phyloP scores from a whole-genome alignment of 1,284 basidiomycete species.

The Sanghuangporus weigelae region DNA sequence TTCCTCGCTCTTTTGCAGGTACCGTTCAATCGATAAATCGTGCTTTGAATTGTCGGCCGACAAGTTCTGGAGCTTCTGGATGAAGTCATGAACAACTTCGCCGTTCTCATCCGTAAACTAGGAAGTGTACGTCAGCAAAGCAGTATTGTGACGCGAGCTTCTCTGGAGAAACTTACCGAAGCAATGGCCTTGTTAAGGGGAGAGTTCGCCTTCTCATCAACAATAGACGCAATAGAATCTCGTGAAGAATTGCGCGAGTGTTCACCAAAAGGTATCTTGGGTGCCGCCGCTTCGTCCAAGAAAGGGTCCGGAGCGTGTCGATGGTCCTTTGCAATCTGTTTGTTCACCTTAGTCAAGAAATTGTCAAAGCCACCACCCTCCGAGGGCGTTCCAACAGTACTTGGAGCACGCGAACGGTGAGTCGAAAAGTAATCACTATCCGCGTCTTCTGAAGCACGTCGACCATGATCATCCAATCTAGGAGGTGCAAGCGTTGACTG shows the following conservation, averaged over 20 bases:
- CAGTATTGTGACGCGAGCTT: conserved; percentile 8
- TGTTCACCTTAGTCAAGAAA: conserved; percentile 83
- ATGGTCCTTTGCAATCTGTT: conserved; percentile 73
- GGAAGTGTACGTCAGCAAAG: conserved; percentile 1
- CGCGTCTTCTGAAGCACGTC: conserved; percentile 24
- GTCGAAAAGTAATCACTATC: conserved; percentile 53
- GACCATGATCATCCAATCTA: conserved; percentile 19
- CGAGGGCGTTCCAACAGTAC: conserved; percentile 18
- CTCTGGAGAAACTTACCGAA: conserved; percentile 48
- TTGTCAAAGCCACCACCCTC: conserved; percentile 52
- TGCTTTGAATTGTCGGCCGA: conserved; percentile 84
- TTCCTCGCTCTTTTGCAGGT: conserved; percentile 85
- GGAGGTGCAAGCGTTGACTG: conserved; percentile 41
- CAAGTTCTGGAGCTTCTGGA: conserved; percentile 76
- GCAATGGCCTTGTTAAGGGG: conserved; percentile 90
- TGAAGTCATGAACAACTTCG: conserved; percentile 84
- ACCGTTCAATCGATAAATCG: conserved; percentile 89
- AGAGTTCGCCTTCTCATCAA: conserved; percentile 84
- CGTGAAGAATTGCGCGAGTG: conserved; percentile 78
- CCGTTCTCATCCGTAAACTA: conserved; percentile 91
- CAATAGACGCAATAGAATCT: conserved; percentile 84
- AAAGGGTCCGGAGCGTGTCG: conserved; percentile 78
- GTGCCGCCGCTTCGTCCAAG: conserved; percentile 53
- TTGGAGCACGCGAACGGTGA: conserved; percentile 9
- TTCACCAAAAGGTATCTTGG: conserved; percentile 70